Base-by-base conservation (phyloP, 139 green algal species). In the Dunaliella primolecta region DNA sequence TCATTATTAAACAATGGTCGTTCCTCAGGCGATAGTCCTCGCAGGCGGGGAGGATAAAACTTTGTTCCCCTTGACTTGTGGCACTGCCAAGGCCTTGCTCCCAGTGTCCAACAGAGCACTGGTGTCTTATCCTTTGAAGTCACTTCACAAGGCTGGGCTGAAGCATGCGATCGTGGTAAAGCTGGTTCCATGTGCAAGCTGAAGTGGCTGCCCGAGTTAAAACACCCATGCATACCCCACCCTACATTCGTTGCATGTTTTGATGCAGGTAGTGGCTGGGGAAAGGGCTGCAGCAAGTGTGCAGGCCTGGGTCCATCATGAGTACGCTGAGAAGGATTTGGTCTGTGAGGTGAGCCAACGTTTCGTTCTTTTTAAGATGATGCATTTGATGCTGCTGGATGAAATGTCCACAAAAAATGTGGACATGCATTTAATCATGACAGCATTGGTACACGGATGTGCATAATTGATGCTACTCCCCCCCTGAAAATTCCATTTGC, bases 41-140 rank as follows among this genome's bases (percentile, higher is more conserved):
- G 92, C 91, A 0, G 85, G 71, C 11, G 89, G 86, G 35, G 82
- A 89, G 33, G 91, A 93, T 76, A 89, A 89, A 33, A 81, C 86
- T 1, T 84, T 97, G 21, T 92, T 92, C 80, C 92, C 94, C 2
- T 78, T 97, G 0, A 96, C 90, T 56, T 82, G 79, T 3, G 91
- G 85, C 81, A 89, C 70, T 0, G 89, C 91, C 27, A 95, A 96
- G 79, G 92, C 89, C n/a, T 83, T 98, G 56, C 84, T 98, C 37
- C 92, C 94, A 0, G 89, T 98, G 0, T 92, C 85, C 77, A 95
- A 95, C 85, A 87, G 87, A 33, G 91, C 94, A 21, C 88, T 98
- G 32, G 88, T 98, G 33, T 92, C 83, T 27, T 98, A 95, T 83
- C 90, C 94, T 11, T 84, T 98, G 74, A 81, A 85, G 1, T 85